These are phyloP conservation scores for Kazachstania sp. DNA, from an alignment of 1,139 yeast species.

Conservation along the genomic window DNA sequence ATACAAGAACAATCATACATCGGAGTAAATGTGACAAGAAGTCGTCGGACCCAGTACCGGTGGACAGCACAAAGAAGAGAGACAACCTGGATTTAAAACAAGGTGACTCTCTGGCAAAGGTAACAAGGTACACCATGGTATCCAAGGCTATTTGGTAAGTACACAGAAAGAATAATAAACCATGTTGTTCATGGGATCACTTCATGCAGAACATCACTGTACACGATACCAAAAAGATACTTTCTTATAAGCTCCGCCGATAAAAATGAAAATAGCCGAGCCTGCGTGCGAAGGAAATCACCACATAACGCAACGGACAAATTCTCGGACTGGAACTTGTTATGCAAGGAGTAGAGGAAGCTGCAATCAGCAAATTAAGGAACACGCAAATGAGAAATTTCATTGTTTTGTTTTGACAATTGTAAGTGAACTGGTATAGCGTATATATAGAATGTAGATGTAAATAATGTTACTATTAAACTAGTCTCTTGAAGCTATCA, in stretches of 20 bases:
- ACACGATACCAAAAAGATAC: neutral
- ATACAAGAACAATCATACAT: slow-evolving; percentile 29
- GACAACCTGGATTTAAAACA: slow-evolving; percentile 19
- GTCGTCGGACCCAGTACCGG: slow-evolving; percentile 10
- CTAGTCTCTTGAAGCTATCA: neutral
- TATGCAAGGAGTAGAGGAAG: no score
- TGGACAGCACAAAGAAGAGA: slow-evolving; percentile 21
- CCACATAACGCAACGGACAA: no score
- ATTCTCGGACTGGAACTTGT: no score
- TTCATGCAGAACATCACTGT: neutral
- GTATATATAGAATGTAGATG: no score
- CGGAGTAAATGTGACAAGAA: neutral
- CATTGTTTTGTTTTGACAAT: no score
- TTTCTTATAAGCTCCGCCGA: no score
- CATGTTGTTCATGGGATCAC: neutral
- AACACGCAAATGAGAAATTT: no score
- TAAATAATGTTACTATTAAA: no score
- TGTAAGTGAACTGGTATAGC: no score
- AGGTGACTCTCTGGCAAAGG: slow-evolving; percentile 38
- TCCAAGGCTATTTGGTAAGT: slow-evolving; percentile 82
- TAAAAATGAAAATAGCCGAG: no score
- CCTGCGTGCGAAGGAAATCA: no score
- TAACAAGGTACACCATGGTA: slow-evolving; percentile 73
- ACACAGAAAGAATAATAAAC: neutral
- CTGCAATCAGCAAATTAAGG: no score